A percentile compares a stretch with the other conserved stretches of the same genome.
Evolutionary conservation across 441 rosid species (phyloP).

Genomic region (Hura crepitans): DNA sequence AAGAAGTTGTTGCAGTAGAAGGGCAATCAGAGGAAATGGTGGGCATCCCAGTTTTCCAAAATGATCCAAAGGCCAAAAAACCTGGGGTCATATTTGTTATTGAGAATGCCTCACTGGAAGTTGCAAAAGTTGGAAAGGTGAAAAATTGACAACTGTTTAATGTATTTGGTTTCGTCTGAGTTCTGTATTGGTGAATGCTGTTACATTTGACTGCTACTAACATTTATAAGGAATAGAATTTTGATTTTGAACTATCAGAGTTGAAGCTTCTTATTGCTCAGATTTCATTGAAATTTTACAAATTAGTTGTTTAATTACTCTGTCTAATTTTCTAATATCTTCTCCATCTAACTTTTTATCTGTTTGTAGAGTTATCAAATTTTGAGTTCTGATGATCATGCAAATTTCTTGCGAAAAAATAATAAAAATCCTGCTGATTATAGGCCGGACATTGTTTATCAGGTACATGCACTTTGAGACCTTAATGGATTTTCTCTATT

Average conservation of each 20-base stretch:
- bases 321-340: background rate
- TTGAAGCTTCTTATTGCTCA: background rate
- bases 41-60: slow-evolving; percentile 26
- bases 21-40: slow-evolving; percentile 14
- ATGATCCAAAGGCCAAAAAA: slow-evolving; percentile 19
- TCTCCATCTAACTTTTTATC: background rate
- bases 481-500: background rate
- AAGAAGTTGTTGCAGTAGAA: background rate
- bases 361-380: slow-evolving; percentile 59
- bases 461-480: slow-evolving; percentile 37
- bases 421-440: slow-evolving; percentile 67
- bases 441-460: slow-evolving; percentile 74
- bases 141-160: background rate
- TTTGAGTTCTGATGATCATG: slow-evolving; percentile 74
- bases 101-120: slow-evolving; percentile 76
- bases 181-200: background rate
- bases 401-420: slow-evolving; percentile 63
- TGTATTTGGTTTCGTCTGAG: background rate
- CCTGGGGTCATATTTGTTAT: slow-evolving; percentile 58
- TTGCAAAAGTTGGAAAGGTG: slow-evolving; percentile 89
- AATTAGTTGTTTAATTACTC: background rate
- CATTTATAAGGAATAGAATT: background rate
- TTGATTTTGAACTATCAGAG: background rate
- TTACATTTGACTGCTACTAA: background rate
- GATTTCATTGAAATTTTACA: slow-evolving; percentile 1